A percentile compares a stretch with the other conserved stretches of the same genome.
phyloP scores from a whole-genome alignment of 768 basidiomycete genomes.

The Trametes cingulata region DNA sequence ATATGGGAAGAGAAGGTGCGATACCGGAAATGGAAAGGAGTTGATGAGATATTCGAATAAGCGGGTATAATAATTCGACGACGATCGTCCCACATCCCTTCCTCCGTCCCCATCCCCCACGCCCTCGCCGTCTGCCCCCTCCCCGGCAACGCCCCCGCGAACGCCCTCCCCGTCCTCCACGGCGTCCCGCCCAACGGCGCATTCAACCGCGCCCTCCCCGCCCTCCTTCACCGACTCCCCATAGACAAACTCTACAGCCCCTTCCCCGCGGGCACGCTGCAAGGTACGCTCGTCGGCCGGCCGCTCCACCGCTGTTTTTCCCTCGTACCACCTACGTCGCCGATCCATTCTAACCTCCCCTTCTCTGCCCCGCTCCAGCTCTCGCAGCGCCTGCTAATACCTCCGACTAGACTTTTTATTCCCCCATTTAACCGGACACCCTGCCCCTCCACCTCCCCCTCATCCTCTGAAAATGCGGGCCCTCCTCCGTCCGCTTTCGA shows the following conservation, averaged over 20 bases:
- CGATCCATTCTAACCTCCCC: not conserved
- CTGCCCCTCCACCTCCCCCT: not conserved
- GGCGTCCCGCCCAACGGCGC: slow-evolving; percentile 18
- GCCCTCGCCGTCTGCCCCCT: not conserved
- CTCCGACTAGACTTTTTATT: slow-evolving; percentile 19
- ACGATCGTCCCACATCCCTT: slow-evolving; percentile 20
- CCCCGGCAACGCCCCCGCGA: not conserved
- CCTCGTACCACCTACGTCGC: not conserved
- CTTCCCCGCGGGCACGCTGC: not conserved
- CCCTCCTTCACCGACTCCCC: not conserved
- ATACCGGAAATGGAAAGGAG: slow-evolving; percentile 4
- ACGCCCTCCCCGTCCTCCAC: slow-evolving; percentile 12
- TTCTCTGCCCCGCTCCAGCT: not conserved
- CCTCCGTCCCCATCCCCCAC: slow-evolving; percentile 7
- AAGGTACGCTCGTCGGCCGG: not conserved
- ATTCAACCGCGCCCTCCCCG: slow-evolving; percentile 19
- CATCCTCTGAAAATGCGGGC: slow-evolving; percentile 48
- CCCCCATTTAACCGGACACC: slow-evolving; percentile 15
- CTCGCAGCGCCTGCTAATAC: slow-evolving; percentile 12
- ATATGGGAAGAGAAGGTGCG: slow-evolving; percentile 7
- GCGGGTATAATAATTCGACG: slow-evolving; percentile 18
- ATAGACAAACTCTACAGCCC: slow-evolving; percentile 12
- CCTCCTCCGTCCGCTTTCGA: slow-evolving; percentile 65
- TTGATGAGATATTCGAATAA: slow-evolving; percentile 8
- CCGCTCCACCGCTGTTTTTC: not conserved